Base-by-base conservation (phyloP, 345 rosid species). In the Syzygium aqueum region DNA sequence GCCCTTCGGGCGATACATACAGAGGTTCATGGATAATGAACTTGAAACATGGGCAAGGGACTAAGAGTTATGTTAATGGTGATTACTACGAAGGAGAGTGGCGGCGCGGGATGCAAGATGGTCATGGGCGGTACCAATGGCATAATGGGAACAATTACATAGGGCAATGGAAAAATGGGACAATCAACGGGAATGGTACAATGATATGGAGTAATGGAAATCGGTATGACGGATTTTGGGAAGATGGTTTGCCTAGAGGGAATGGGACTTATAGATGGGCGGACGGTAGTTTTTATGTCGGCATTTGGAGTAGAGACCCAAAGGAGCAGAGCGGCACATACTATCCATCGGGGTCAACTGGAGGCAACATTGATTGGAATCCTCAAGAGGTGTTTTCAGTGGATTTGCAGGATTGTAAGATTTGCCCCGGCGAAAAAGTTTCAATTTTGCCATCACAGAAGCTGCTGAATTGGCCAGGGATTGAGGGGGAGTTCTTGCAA, bases 71-170 rank as follows among this genome's bases (percentile, higher is more conserved):
- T 86, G 91, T 92, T 82, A 96, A 91, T 85, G 98, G 99, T 19
- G 99, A 97, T 89, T 90, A 89, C 85, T 95, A 95, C 51, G 97
- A 97, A 4, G 99, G 99, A 1, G 99, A 95, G 61, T 97, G 99
- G 99, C 89, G 96, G 10, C 89, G 95, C 8, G 99, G 99, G 13
- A 86, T 91, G 86, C 97, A 96, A 84, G 99, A 97, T 23, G 98
- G 99, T 5, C 94, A 95, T 30, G 99, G 99, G 1, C 91, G 94
- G 89, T 97, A 96, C 82, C 97, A 95, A 84, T 97, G 99, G 99
- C 94, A 90, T 89, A 94, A 91, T 85, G 98, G 93, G 91, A 94
- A 94, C 86, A 91, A 92, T 65, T 97, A 96, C 57, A 92, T 94
- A 14, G 99, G 99, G 7, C 96, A 94, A 40, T 97, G 98, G 98